Percentiles rank a stretch among this genome's conserved stretches.
phyloP scores from a whole-genome alignment of 2,329 filamentous ascomycete species.

The Trichoderma arundinaceum region DNA sequence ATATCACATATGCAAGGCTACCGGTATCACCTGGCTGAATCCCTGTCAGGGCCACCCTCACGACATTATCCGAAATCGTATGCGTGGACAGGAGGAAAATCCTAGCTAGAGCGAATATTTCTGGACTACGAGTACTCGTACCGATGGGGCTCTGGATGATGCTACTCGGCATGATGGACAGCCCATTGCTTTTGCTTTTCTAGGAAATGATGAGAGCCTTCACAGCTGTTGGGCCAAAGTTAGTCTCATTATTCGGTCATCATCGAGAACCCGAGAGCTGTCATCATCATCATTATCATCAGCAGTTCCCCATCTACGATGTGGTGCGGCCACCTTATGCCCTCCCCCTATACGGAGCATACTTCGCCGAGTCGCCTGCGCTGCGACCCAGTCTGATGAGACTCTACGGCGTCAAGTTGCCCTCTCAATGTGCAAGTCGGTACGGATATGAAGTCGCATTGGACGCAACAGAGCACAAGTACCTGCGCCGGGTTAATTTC shows the following conservation, averaged over 20 bases:
- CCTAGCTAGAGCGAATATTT: constrained; percentile 22
- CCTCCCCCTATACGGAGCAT: constrained; percentile 10
- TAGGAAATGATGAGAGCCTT: constrained; percentile 12
- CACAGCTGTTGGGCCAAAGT: constrained; percentile 1
- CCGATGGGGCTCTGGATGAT: not conserved
- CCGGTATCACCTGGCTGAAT: constrained; percentile 22
- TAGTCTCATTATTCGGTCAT: constrained; percentile 14
- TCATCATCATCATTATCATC: constrained; percentile 3
- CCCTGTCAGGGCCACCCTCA: constrained; percentile 27
- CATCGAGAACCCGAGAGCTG: not conserved
- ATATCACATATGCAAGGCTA: constrained; percentile 31
- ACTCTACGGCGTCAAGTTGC: constrained; percentile 3
- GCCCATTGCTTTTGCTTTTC: constrained; percentile 15
- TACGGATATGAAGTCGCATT: not conserved
- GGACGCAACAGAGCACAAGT: constrained; percentile 1
- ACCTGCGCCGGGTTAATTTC: not conserved
- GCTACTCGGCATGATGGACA: not conserved
- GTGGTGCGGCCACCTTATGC: not conserved
- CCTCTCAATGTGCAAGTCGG: not conserved
- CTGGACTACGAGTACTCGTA: constrained; percentile 11
- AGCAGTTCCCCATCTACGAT: not conserved
- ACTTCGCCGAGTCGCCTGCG: constrained; percentile 11
- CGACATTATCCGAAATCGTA: constrained; percentile 29
- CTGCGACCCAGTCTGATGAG: constrained; percentile 19
- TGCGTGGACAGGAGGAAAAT: constrained; percentile 2